Evolutionary conservation across 208 protist species (phyloP).

Genomic region (Trypanosoma avium): DNA sequence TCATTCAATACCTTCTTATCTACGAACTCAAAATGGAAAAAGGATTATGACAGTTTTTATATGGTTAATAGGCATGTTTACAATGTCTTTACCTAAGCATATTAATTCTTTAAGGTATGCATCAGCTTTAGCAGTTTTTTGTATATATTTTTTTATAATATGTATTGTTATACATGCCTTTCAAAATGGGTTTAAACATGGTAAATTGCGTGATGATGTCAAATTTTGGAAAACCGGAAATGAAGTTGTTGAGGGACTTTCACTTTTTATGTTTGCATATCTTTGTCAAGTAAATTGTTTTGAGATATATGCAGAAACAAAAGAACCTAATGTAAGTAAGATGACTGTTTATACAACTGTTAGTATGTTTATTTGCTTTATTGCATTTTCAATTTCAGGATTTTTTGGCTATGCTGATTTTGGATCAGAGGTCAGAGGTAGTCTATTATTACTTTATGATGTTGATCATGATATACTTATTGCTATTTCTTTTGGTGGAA

Average conservation of each 20-base stretch:
- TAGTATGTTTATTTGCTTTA: slow-evolving; percentile 45
- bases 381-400: slow-evolving; percentile 75
- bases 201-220: slow-evolving; percentile 8
- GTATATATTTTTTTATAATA: slow-evolving; percentile 31
- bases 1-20: neutral
- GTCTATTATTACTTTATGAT: slow-evolving; percentile 59
- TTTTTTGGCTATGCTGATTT: slow-evolving; percentile 84
- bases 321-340: slow-evolving; percentile 12
- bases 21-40: slow-evolving; percentile 11
- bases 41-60: slow-evolving; percentile 26
- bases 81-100: slow-evolving; percentile 30
- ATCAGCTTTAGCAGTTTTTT: slow-evolving; percentile 29
- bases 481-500: slow-evolving; percentile 44
- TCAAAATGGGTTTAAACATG: slow-evolving; percentile 15
- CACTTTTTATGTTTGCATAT: slow-evolving; percentile 45
- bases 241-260: slow-evolving; percentile 20
- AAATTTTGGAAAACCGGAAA: slow-evolving; percentile 17
- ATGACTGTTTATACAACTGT: slow-evolving; percentile 38
- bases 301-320: slow-evolving; percentile 34
- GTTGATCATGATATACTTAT: slow-evolving; percentile 44
- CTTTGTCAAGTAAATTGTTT: slow-evolving; percentile 39
- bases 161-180: slow-evolving; percentile 30
- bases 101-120: slow-evolving; percentile 46
- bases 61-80: slow-evolving; percentile 40
- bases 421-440: slow-evolving; percentile 32